A percentile compares a stretch with the other conserved stretches of the same genome.
Conservation (phyloP, 306 rosid genomes). For the Begonia peltatifolia region DNA sequence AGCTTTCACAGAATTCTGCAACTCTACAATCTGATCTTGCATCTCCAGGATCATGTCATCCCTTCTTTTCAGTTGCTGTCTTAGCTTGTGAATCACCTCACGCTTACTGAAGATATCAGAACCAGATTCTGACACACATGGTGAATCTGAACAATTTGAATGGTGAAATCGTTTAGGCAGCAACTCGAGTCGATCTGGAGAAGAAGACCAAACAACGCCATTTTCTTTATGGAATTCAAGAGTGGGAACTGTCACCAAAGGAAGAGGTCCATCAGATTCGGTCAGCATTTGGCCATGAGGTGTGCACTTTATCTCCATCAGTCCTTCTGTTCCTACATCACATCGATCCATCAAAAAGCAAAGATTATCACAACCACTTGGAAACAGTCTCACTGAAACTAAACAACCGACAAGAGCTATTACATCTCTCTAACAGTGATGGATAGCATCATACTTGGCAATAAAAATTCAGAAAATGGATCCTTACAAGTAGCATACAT, state of each 20-base stretch:
- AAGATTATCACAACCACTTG: too few relatives aligned
- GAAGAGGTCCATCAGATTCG: conserved; percentile 56
- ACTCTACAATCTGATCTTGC: conserved; percentile 86
- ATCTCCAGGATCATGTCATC: conserved; percentile 90
- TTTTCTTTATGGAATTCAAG: conserved; percentile 65
- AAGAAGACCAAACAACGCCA: conserved; percentile 69
- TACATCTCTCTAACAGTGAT: too few relatives aligned
- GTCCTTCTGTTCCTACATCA: conserved; percentile 34
- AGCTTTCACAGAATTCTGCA: conserved; percentile 58
- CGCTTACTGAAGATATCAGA: conserved; percentile 85
- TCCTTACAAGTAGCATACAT: too few relatives aligned
- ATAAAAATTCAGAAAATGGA: too few relatives aligned
- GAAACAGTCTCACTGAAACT: too few relatives aligned
- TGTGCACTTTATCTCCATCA: conserved; percentile 43
- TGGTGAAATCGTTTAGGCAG: conserved; percentile 64
- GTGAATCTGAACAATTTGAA: conserved; percentile 91
- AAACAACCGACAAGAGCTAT: too few relatives aligned
- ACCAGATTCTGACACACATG: conserved; percentile 90
- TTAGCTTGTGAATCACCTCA: conserved; percentile 82
- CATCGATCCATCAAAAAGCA: too few relatives aligned
- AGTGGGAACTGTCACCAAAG: conserved; percentile 69
- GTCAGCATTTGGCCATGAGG: conserved; percentile 37
- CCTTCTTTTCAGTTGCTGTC: conserved; percentile 87
- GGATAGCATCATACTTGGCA: too few relatives aligned
- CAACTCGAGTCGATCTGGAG: conserved; percentile 71